phyloP scores from a whole-genome alignment of 73 alveolate species.

The Blepharisma stoltei region DNA sequence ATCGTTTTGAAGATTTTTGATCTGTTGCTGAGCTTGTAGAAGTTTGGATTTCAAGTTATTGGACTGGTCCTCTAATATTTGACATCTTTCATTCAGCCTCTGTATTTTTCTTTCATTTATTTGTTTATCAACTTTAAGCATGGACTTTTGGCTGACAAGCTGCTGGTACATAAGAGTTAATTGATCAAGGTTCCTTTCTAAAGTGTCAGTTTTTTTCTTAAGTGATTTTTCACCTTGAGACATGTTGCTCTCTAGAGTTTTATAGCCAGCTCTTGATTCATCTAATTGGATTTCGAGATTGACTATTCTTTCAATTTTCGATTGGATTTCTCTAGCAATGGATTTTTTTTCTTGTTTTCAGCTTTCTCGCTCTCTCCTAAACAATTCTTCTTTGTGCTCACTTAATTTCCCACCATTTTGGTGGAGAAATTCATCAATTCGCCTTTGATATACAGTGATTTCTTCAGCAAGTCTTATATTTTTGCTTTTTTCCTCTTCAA shows the following conservation, averaged over 20 bases:
- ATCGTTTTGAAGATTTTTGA: conserved; percentile 19
- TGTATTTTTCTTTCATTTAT: conserved; percentile 60
- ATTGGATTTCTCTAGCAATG: conserved; percentile 25
- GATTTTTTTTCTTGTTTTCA: conserved; percentile 34
- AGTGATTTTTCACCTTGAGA: conserved; percentile 57
- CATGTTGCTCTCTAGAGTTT: not conserved
- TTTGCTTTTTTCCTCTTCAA: too few species aligned
- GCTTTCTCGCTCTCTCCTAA: conserved; percentile 42
- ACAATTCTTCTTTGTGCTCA: conserved; percentile 15
- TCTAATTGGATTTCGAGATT: conserved; percentile 18
- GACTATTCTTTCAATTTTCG: conserved; percentile 18
- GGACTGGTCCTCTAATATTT: conserved; percentile 28
- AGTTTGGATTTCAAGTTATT: conserved; percentile 21
- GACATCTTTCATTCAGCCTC: conserved; percentile 58
- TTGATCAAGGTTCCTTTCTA: conserved; percentile 71
- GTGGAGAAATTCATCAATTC: too few species aligned
- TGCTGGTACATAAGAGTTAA: conserved; percentile 76
- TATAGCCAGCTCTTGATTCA: not conserved
- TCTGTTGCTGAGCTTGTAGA: not conserved
- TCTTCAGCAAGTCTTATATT: too few species aligned
- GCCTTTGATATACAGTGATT: too few species aligned
- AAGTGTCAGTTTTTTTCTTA: conserved; percentile 56
- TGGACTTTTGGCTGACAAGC: conserved; percentile 62
- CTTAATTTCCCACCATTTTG: not conserved
- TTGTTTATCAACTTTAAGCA: conserved; percentile 59